Conservation (phyloP, 2,329 filamentous ascomycete genomes). For the Diplodia corticola region DNA sequence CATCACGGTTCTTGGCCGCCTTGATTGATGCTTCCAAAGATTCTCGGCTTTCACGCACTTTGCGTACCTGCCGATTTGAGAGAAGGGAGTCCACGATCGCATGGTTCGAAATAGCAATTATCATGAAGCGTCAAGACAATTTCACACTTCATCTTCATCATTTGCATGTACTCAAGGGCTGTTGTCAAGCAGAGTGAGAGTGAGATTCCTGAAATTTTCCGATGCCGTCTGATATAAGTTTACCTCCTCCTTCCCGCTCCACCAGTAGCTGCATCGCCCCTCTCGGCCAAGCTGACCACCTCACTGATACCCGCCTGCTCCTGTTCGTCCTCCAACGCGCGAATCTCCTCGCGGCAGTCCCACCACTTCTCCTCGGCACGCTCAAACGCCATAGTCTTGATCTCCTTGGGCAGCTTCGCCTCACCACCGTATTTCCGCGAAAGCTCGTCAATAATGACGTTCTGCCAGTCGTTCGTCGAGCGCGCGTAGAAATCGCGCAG, state of each 20-base stretch:
- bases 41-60: too few relatives aligned
- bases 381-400: slow-evolving; percentile 87
- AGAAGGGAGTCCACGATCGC: too few relatives aligned
- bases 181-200: too few relatives aligned
- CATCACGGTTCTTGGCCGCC: too few relatives aligned
- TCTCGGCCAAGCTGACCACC: slow-evolving; percentile 83
- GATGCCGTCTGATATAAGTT: neutral
- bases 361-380: slow-evolving; percentile 97
- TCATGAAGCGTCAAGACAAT: too few relatives aligned
- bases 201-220: neutral
- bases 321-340: slow-evolving; percentile 89
- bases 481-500: slow-evolving; percentile 89
- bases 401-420: slow-evolving; percentile 78
- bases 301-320: slow-evolving; percentile 94
- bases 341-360: slow-evolving; percentile 94
- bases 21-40: too few relatives aligned
- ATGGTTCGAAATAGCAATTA: too few relatives aligned
- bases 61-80: too few relatives aligned
- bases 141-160: too few relatives aligned
- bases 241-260: slow-evolving; percentile 40
- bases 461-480: slow-evolving; percentile 88
- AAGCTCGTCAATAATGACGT: slow-evolving; percentile 73
- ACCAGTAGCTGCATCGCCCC: slow-evolving; percentile 55
- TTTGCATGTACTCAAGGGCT: too few relatives aligned
- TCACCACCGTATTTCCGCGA: slow-evolving; percentile 65